Percentiles rank a stretch among this genome's conserved stretches.
phyloP scores from a whole-genome alignment of 1,284 basidiomycete species.

The Moniliophthora roreri region DNA sequence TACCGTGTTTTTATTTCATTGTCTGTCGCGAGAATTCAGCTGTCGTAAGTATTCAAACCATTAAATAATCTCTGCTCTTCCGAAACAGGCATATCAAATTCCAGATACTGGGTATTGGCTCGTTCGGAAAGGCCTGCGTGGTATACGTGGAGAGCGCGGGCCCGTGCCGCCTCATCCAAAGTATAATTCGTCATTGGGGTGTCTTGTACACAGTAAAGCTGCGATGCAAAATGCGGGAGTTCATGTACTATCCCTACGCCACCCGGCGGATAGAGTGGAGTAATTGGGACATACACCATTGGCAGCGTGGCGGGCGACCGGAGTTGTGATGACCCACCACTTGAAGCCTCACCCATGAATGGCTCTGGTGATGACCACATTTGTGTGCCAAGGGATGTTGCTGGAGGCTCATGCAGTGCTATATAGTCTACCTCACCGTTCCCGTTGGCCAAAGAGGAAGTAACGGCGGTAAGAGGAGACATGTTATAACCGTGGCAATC shows the following conservation, averaged over 20 bases:
- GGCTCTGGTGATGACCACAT: background rate
- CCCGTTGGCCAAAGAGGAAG: constrained; percentile 33
- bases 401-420: background rate
- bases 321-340: constrained; percentile 26
- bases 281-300: constrained; percentile 15
- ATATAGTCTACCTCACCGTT: constrained; percentile 17
- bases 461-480: constrained; percentile 28
- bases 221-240: background rate
- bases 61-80: constrained; percentile 1
- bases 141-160: background rate
- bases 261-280: constrained; percentile 39
- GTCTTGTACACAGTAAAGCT: background rate
- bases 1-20: too few species aligned
- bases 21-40: too few species aligned
- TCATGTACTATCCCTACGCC: constrained; percentile 7
- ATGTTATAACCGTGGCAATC: constrained; percentile 5
- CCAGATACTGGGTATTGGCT: background rate
- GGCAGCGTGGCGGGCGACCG: constrained; percentile 30
- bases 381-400: background rate
- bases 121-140: background rate
- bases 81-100: background rate
- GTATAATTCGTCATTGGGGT: background rate
- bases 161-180: background rate
- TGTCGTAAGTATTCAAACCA: background rate
- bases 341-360: background rate